Evolutionary conservation across 2,329 filamentous ascomycete species (phyloP).

Genomic region (Thielaviopsis euricoi): DNA sequence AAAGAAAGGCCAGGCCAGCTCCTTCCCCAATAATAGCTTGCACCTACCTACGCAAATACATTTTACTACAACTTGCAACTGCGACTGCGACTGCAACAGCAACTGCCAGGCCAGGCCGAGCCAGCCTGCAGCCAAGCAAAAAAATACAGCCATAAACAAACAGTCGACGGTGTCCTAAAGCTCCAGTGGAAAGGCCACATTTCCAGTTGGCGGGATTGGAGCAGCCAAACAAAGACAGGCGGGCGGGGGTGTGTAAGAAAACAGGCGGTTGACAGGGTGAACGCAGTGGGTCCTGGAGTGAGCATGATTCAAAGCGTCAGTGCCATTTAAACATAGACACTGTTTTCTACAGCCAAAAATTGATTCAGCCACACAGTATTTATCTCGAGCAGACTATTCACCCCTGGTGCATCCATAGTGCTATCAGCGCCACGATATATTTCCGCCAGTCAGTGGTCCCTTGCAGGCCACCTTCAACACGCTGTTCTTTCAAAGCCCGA

Average conservation of each 20-base stretch:
- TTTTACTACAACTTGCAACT: not conserved
- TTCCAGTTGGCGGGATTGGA: slow-evolving; percentile 20
- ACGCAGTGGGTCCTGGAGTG: not conserved
- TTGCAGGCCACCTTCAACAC: not conserved
- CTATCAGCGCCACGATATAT: not conserved
- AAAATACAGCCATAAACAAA: slow-evolving; percentile 25
- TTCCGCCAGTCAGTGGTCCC: not conserved
- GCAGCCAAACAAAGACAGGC: not conserved
- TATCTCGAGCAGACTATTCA: not conserved
- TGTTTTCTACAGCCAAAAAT: not conserved
- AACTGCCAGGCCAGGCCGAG: too few relatives aligned
- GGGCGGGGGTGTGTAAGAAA: not conserved
- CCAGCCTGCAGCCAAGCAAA: too few relatives aligned
- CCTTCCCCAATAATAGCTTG: not conserved
- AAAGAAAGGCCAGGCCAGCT: not conserved
- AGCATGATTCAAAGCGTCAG: not conserved
- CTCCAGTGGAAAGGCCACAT: slow-evolving; percentile 27
- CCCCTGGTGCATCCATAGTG: not conserved
- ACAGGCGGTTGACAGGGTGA: not conserved
- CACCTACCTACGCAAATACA: not conserved
- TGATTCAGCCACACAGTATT: not conserved
- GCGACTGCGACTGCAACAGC: too few relatives aligned
- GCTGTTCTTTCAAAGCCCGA: not conserved
- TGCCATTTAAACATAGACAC: not conserved
- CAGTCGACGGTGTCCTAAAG: slow-evolving; percentile 12